Base-by-base conservation (phyloP, 768 basidiomycete genomes). In the Trametes sanguinea region DNA sequence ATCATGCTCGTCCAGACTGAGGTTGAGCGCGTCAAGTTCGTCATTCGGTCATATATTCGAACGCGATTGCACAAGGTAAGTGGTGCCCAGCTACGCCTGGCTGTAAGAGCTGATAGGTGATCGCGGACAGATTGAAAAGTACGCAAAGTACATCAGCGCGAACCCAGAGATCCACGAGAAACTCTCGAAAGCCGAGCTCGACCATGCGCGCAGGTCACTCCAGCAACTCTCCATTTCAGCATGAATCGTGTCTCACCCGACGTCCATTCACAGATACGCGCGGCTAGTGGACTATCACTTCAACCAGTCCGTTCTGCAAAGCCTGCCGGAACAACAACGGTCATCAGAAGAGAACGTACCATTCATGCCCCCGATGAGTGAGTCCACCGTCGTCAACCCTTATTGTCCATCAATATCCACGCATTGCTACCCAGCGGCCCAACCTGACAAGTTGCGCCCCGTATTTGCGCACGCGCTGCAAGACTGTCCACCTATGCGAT, bases 1-100 rank as follows among this genome's bases (percentile, higher is more conserved):
- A 91, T 96, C 37, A 89, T 94, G 80, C 87, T 98, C 55, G 95
- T 92, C 0, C 93, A 95, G 75, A 95, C 93, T 0, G 95, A 98
- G 75, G 85, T 96, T 67, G 95, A 98, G 72, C 85, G 95, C 44
- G 92, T 94, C 68, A 95, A 94, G 75, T 98, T 94, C 70, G 84
- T 96, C 57, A 85, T 97, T 29, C 78, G 95, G 60, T 92, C 93
- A 1, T 98, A 96, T 72, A 83, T 96, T 4, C 83, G 95, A 27
- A 92, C 90, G 32, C 80, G 95, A 61, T 73, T 96, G 54, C 87
- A 83, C 79, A 98, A 98, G 84, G 95, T 90, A 63, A 46, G 77
- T 59, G 9, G 42, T 8, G 8, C 10, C 14, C 5, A 14, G 42
- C 9, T 13, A 16, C 42, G n/a, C 22, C 22, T 22, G 22, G 22